Percentiles rank a stretch among this genome's conserved stretches.
Conservation (phyloP, 768 basidiomycete genomes). For the Clavulina sp. region DNA sequence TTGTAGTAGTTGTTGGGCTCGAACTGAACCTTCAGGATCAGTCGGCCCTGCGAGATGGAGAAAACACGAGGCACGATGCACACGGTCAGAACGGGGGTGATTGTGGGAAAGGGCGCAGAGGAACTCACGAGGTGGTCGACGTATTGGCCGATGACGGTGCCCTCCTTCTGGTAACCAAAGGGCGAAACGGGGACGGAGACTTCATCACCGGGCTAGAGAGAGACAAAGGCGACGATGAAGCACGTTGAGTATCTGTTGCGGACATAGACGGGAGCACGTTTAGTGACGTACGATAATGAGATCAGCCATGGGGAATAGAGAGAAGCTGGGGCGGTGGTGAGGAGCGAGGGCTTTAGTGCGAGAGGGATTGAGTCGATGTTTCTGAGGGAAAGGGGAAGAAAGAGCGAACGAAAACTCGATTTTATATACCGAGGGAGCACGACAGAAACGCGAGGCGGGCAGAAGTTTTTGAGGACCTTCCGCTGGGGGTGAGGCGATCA, state of each 20-base stretch:
- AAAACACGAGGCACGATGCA: neutral
- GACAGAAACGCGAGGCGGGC: conserved; percentile 1
- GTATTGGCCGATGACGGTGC: conserved; percentile 63
- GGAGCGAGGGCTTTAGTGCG: neutral
- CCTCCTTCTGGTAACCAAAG: conserved; percentile 53
- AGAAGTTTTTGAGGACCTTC: too few species aligned
- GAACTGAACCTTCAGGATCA: conserved; percentile 68
- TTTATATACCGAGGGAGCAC: conserved; percentile 4
- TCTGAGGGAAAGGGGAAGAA: neutral
- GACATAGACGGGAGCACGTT: neutral
- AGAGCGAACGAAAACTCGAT: neutral
- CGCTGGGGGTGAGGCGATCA: too few species aligned
- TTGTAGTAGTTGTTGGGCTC: conserved; percentile 50
- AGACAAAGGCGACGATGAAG: conserved; percentile 1
- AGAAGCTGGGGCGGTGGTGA: neutral
- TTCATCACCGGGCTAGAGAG: conserved; percentile 41
- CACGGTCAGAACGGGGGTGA: neutral
- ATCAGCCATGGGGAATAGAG: neutral
- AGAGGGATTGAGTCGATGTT: neutral
- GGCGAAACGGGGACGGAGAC: conserved; percentile 53
- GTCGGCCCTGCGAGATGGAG: conserved; percentile 42
- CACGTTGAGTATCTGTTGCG: neutral
- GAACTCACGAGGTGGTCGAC: conserved; percentile 46
- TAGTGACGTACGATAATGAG: neutral
- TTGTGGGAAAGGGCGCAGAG: neutral